Evolutionary conservation across 2,329 filamentous ascomycete genomes (phyloP), one percentile per base, ranked within the genome.

Genomic region (Ophiosphaerella herpotricha): DNA sequence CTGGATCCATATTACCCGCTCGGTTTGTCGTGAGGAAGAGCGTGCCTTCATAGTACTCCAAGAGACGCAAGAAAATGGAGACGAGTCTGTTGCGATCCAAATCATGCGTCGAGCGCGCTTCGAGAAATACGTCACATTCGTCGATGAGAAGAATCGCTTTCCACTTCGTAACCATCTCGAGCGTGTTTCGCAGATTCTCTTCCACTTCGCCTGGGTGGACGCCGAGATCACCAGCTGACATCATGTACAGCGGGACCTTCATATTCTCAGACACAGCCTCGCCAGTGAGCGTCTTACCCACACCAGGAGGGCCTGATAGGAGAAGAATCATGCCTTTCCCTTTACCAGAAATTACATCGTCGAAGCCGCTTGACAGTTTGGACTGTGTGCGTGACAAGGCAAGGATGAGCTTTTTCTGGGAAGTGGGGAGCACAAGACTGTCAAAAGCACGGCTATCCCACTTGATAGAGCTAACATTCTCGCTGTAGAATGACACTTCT

Each of bases 181-280:
- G 66, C 26, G 82, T 75, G 18, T 74, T 68, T 34, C 74, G 72
- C 4, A 83, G 71, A 24, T 73, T 75, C 1, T 58, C 51, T 54
- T 83, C 80, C 8, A 83, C 75, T 1, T 67, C 59, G 2, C 66
- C 50, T 0, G 78, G 73, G 24, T 75, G 68, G 12, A 74, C 71
- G 9, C 80, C 80, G 0, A 83, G 71, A 45, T 83, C 80, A 16
- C 89, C 90, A 0, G 89, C 88, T 5, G 85, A 88, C 39, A 90
- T 88, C 81, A 89, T 90, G 70, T 94, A 94, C 0, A 95, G 75
- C 0, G 90, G 91, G 46, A 88, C 87, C 64, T 87, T 86, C 54
- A 94, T 84, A n/a, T 92, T 79, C 68, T 95, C 91, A 6, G 88
- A 89, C 54, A 96, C 91, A 14, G 88, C 88, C 70, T 95, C 90